Base-by-base conservation (phyloP, 78 protist genomes). In the Kipferlia bialata region DNA sequence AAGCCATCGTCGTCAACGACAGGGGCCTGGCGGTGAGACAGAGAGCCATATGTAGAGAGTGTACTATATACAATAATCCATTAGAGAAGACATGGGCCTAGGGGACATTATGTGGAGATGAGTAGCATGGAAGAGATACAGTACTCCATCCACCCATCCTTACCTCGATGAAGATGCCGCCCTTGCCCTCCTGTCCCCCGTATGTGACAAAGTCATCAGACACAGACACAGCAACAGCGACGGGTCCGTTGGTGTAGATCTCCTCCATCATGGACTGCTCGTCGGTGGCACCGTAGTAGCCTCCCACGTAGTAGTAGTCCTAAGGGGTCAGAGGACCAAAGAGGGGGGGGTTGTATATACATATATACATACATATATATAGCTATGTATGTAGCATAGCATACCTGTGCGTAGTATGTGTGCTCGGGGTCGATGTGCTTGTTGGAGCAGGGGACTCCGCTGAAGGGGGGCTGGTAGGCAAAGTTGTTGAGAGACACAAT, bases 201-300 rank as follows among this genome's bases (percentile, higher is more conserved):
- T 78, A 78, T 22, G 1, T 6, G 61, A 78, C 28, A 66, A 78
- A 78, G 70, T 69, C 81, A 13, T 31, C 32, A 48, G 68, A 75
- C 3, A 81, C 85, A 17, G 41, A 0, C 65, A 76, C 41, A 20
- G 67, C 71, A 33, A 28, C 81, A 26, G 51, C 36, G 57, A 76
- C 36, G 37, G 85, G 77, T 5, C 85, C 85, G 64, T 82, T 71
- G 65, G 36, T 62, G 41, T 45, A 29, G 71, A 73, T 15, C 32
- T 64, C 78, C 13, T 20, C 2, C 67, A 61, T 58, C 31, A 73
- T 58, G 33, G 70, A 51, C 16, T 29, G 7, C 31, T 71, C 71
- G 61, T 28, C 44, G 70, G 69, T 28, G n/a, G 65, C 66, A 13
- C 67, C 67, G 32, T 22, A 62, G 28, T 17, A 41, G 1, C 67